Conservation (phyloP, 164 flowering plant genomes). For the Chloranthus sessilifolius region DNA sequence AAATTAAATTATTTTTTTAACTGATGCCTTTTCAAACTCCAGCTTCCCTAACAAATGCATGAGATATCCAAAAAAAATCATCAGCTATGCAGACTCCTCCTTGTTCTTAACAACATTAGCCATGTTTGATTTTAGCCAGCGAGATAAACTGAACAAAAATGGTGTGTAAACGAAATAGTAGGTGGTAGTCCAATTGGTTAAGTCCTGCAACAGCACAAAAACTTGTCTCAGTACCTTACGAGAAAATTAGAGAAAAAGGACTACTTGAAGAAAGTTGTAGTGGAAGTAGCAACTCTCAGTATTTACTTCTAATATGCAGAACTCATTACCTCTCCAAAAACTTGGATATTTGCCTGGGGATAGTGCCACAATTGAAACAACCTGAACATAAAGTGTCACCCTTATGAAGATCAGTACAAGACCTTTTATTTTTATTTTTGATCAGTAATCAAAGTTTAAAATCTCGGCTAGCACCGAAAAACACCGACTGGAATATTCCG, state of each 20-base stretch:
- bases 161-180: slow-evolving; percentile 87
- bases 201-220: slow-evolving; percentile 61
- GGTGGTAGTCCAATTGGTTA: slow-evolving; percentile 74
- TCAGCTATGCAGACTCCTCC: no score
- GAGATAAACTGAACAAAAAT: slow-evolving; percentile 58
- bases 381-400: slow-evolving; percentile 28
- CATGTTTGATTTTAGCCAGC: slow-evolving; percentile 52
- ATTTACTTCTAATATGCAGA: no score
- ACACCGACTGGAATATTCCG: neutral
- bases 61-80: no score
- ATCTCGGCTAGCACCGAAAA: no score
- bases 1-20: no score
- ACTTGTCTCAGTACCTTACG: no score
- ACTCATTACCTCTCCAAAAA: slow-evolving; percentile 83
- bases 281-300: no score
- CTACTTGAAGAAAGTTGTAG: no score
- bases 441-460: no score
- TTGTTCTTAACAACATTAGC: slow-evolving; percentile 8
- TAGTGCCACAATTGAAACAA: slow-evolving; percentile 78
- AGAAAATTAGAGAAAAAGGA: no score
- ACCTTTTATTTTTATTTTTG: neutral
- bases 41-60: no score
- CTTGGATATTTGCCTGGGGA: slow-evolving; percentile 64
- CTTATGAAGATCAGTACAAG: neutral
- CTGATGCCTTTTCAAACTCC: no score